These are phyloP conservation scores for Cercophora samala DNA, from an alignment of 495 filamentous ascomycete species.

Conservation along the genomic window DNA sequence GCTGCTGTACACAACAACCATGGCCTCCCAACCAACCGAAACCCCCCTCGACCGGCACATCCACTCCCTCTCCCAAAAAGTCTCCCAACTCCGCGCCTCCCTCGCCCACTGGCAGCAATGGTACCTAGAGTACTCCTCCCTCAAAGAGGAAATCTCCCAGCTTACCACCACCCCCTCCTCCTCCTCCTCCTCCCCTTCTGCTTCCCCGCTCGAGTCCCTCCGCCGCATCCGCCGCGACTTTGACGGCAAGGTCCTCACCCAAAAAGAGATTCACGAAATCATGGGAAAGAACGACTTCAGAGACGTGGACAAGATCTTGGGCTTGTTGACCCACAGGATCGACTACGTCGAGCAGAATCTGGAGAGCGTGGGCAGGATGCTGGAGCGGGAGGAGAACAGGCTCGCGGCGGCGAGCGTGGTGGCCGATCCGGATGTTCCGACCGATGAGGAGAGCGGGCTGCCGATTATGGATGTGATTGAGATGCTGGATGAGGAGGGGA, in stretches of 20 bases:
- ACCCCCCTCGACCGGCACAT: constrained; percentile 75
- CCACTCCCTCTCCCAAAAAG: constrained; percentile 68
- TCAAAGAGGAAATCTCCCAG: constrained; percentile 74
- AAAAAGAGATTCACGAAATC: constrained; percentile 61
- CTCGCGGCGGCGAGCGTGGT: constrained; percentile 51
- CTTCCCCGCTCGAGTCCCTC: constrained; percentile 52
- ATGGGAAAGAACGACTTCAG: constrained; percentile 53
- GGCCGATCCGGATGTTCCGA: constrained; percentile 46
- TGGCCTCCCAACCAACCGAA: constrained; percentile 22
- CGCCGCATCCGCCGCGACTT: constrained; percentile 40
- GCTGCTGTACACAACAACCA: too few relatives aligned
- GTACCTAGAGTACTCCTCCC: constrained; percentile 85
- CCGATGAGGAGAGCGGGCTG: constrained; percentile 58
- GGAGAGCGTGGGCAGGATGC: constrained; percentile 60
- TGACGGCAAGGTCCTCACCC: constrained; percentile 42
- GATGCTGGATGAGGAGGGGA: constrained; percentile 87
- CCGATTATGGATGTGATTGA: constrained; percentile 85
- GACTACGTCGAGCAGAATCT: constrained; percentile 88
- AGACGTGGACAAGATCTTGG: constrained; percentile 58
- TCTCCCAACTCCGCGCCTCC: constrained; percentile 68
- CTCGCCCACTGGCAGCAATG: constrained; percentile 83
- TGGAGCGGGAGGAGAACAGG: constrained; percentile 65
- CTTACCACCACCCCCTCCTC: constrained; percentile 41
- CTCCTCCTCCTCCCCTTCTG: too few relatives aligned
- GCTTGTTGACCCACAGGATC: constrained; percentile 68